A percentile compares a stretch with the other conserved stretches of the same genome.
These are phyloP conservation scores for Thelephora aurantiotincta DNA, from an alignment of 768 basidiomycete species.

Conservation along the genomic window DNA sequence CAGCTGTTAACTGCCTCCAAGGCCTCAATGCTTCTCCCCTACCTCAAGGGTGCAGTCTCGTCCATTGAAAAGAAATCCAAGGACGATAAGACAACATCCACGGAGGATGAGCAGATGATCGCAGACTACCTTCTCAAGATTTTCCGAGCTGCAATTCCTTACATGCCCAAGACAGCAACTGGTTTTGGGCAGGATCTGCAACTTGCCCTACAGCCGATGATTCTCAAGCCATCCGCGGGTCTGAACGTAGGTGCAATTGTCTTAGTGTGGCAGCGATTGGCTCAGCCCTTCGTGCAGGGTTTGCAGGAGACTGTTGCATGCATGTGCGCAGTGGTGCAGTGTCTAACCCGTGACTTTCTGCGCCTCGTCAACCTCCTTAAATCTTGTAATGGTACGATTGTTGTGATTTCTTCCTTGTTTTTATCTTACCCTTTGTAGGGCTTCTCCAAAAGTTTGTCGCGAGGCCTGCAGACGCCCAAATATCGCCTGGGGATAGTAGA, in stretches of 20 bases:
- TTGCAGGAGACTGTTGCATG: conserved; percentile 90
- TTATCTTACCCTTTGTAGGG: conserved; percentile 19
- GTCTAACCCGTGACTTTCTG: conserved; percentile 77
- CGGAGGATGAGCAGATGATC: conserved; percentile 60
- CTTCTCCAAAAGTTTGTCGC: conserved; percentile 47
- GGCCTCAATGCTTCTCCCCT: conserved; percentile 79
- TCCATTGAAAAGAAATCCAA: conserved; percentile 34
- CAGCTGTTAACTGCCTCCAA: conserved; percentile 70
- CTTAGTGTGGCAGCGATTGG: background rate
- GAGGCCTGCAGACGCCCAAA: conserved; percentile 22
- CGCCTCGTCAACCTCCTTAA: conserved; percentile 69
- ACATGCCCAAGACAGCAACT: conserved; percentile 79
- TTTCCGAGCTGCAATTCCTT: conserved; percentile 72
- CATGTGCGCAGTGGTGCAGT: conserved; percentile 71
- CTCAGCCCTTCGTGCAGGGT: conserved; percentile 28
- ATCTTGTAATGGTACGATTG: conserved; percentile 62
- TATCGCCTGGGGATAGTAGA: conserved; percentile 35
- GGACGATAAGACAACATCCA: background rate
- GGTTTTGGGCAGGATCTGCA: conserved; percentile 87
- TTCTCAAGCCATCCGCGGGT: conserved; percentile 69
- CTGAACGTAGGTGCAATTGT: conserved; percentile 33
- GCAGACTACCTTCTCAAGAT: conserved; percentile 83
- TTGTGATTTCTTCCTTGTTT: background rate
- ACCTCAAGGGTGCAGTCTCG: conserved; percentile 62
- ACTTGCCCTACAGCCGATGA: conserved; percentile 73